A percentile compares a stretch with the other conserved stretches of the same genome.
phyloP scores from a whole-genome alignment of 805 yeast genomes.

The Suhomyces vadensis region DNA sequence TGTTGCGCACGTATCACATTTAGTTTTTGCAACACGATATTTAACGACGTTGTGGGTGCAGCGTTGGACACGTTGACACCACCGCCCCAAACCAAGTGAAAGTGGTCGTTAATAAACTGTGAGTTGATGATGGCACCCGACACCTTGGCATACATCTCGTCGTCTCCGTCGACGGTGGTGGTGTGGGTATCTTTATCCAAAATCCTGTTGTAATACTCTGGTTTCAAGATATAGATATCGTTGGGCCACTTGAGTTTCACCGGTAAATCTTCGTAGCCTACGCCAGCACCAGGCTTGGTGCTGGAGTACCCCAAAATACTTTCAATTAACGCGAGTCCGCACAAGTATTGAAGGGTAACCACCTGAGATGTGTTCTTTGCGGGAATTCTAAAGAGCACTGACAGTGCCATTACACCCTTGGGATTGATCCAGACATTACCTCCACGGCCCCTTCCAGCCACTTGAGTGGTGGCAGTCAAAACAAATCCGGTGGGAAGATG shows the following conservation, averaged over 20 bases:
- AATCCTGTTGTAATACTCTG: slow-evolving; percentile 47
- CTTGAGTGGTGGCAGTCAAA: slow-evolving; percentile 77
- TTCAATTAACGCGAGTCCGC: slow-evolving; percentile 79
- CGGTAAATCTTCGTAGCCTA: slow-evolving; percentile 74
- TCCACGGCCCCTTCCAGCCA: slow-evolving; percentile 91
- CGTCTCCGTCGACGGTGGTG: slow-evolving; percentile 49
- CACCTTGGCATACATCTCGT: slow-evolving; percentile 70
- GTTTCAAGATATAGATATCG: slow-evolving; percentile 77
- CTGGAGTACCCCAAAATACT: slow-evolving; percentile 64
- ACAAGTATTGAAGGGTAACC: slow-evolving; percentile 83
- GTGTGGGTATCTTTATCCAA: slow-evolving; percentile 35
- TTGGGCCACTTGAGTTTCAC: slow-evolving; percentile 95
- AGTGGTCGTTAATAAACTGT: slow-evolving; percentile 58
- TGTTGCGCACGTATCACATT: slow-evolving; percentile 50
- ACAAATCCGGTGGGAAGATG: slow-evolving; percentile 70
- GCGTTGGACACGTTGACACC: slow-evolving; percentile 82
- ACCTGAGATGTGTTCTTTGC: slow-evolving; percentile 36
- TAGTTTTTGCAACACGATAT: slow-evolving; percentile 61
- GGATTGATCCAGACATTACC: slow-evolving; percentile 97
- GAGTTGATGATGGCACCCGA: slow-evolving; percentile 87
- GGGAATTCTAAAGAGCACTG: slow-evolving; percentile 66
- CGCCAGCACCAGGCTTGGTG: slow-evolving; percentile 33
- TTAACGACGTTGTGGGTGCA: slow-evolving; percentile 92
- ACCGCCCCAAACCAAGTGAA: slow-evolving; percentile 75
- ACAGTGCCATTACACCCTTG: slow-evolving; percentile 82